Conservation (phyloP, 1,139 yeast genomes). For the Suhomyces guaymorum region DNA sequence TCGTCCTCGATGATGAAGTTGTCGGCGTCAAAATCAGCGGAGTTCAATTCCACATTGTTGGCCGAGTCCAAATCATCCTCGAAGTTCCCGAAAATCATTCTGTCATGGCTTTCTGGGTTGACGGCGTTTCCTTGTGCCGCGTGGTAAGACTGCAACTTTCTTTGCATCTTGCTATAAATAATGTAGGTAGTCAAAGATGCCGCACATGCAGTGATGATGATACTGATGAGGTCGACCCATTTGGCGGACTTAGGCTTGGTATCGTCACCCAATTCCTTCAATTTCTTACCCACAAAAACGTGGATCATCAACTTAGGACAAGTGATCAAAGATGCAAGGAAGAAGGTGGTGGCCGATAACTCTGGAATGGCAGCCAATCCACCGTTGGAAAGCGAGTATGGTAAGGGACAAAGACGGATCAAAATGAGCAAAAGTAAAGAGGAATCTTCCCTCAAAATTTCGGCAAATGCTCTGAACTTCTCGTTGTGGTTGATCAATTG, state of each 20-base stretch:
- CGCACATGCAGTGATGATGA: constrained; percentile 57
- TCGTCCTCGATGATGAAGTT: constrained; percentile 37
- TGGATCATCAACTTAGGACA: constrained; percentile 81
- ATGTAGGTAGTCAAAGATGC: constrained; percentile 67
- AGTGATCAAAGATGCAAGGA: constrained; percentile 70
- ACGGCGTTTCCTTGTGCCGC: constrained; percentile 11
- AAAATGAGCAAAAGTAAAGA: constrained; percentile 67
- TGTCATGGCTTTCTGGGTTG: constrained; percentile 23
- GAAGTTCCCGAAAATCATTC: constrained; percentile 44
- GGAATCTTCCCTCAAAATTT: constrained; percentile 64
- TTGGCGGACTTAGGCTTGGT: constrained; percentile 53
- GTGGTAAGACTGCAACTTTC: constrained; percentile 37
- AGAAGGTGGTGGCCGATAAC: constrained; percentile 59
- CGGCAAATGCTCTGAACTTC: constrained; percentile 72
- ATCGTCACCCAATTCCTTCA: constrained; percentile 67
- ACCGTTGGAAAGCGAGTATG: constrained; percentile 89
- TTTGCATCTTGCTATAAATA: constrained; percentile 63
- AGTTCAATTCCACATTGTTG: constrained; percentile 34
- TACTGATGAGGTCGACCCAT: constrained; percentile 63
- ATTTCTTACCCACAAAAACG: constrained; percentile 75
- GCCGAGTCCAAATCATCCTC: constrained; percentile 36
- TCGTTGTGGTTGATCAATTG: constrained; percentile 52
- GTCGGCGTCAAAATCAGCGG: constrained; percentile 39
- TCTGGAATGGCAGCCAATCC: constrained; percentile 87
- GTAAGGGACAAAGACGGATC: constrained; percentile 85